Conservation (phyloP, 345 rosid species). For the Viola odorata region DNA sequence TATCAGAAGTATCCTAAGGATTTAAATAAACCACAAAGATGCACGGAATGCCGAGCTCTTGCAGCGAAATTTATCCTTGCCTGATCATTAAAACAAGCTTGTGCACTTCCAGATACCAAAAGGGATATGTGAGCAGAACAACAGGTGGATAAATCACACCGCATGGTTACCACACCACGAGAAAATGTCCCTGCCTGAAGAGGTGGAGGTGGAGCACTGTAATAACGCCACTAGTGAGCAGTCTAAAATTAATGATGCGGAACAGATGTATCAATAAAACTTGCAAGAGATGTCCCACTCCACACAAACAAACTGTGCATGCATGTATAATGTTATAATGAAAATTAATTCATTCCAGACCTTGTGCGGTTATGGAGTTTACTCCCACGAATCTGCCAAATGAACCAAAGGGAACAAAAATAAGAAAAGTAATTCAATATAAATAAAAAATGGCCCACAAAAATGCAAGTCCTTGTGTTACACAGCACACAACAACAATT, state of each 20-base stretch:
- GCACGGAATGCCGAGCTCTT: no score
- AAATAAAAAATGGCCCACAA: no score
- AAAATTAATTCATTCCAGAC: constrained; percentile 35
- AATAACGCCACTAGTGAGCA: constrained; percentile 16
- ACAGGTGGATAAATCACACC: constrained; percentile 92
- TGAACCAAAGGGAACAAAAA: not conserved
- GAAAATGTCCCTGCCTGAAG: constrained; percentile 98
- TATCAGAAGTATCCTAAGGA: not conserved
- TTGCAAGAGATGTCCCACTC: no score
- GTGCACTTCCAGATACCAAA: constrained; percentile 95
- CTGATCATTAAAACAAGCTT: constrained; percentile 98
- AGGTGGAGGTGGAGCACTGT: constrained; percentile 99
- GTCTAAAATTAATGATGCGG: not conserved
- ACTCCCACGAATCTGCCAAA: constrained; percentile 81
- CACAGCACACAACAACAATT: no score
- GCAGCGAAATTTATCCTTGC: constrained; percentile 30
- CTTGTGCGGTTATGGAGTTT: constrained; percentile 92
- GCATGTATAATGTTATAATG: not conserved
- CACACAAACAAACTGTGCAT: not conserved
- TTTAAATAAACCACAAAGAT: no score
- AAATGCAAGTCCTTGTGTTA: no score
- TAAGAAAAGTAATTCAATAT: not conserved
- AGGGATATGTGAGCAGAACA: constrained; percentile 87
- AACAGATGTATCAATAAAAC: not conserved
- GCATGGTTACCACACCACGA: constrained; percentile 99